These are phyloP conservation scores for Malus fusca DNA, from an alignment of 306 rosid genomes.

Conservation along the genomic window DNA sequence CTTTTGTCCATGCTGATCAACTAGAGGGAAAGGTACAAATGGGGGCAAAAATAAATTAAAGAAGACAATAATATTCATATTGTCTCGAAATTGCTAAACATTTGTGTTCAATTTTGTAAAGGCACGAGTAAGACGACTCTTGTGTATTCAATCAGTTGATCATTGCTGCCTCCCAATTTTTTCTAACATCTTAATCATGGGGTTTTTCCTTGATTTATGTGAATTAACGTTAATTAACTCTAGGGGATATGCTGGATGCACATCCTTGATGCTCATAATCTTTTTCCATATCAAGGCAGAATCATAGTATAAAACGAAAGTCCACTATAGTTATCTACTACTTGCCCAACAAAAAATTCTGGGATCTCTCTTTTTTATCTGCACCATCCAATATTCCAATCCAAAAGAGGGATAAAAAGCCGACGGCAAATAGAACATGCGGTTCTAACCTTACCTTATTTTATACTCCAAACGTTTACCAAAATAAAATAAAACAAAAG, in stretches of 20 bases:
- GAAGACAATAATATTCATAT: constrained; percentile 15
- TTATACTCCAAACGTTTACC: too few relatives aligned
- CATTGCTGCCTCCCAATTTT: constrained; percentile 22
- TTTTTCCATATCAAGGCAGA: background rate
- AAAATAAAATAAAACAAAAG: too few relatives aligned
- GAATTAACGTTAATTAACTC: background rate
- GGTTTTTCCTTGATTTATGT: constrained; percentile 18
- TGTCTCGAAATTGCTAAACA: constrained; percentile 34
- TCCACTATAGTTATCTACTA: background rate
- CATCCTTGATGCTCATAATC: too few relatives aligned
- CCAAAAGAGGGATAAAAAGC: background rate
- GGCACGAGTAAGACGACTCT: constrained; percentile 30
- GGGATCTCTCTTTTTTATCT: background rate
- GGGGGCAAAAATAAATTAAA: background rate
- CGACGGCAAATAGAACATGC: background rate
- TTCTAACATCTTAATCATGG: constrained; percentile 44
- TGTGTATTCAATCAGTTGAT: constrained; percentile 23
- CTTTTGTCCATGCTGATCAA: background rate
- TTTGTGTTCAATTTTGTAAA: constrained; percentile 4
- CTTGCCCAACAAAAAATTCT: background rate
- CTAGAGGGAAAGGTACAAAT: constrained; percentile 2
- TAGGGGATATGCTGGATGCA: too few relatives aligned
- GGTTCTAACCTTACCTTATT: too few relatives aligned
- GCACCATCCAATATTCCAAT: background rate
- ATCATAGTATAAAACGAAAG: background rate